Conservation (phyloP, 305 asterid species). For the Solanum aculeatissimum region DNA sequence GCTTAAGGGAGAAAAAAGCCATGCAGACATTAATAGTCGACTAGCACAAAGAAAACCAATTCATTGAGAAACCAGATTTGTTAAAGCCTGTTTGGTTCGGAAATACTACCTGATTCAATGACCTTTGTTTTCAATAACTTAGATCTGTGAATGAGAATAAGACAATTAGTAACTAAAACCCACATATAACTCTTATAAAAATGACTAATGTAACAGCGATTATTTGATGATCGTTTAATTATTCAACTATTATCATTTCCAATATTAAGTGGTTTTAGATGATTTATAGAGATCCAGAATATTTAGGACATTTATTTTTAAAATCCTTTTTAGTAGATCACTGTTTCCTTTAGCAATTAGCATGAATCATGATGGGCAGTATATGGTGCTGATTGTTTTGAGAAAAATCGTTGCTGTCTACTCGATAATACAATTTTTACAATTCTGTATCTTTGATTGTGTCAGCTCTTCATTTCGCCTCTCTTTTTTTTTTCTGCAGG, state of each 20-base stretch:
- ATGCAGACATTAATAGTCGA: neutral
- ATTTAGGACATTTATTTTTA: neutral
- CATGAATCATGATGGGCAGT: neutral
- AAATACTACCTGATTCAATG: neutral
- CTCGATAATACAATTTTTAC: neutral
- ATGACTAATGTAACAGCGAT: neutral
- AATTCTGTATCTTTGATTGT: neutral
- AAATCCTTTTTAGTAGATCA: neutral
- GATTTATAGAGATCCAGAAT: neutral
- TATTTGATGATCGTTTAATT: neutral
- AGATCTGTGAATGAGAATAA: neutral
- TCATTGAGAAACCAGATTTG: neutral
- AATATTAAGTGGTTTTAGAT: neutral
- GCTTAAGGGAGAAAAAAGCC: neutral
- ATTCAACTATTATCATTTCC: neutral
- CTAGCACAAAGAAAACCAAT: neutral
- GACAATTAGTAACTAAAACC: neutral
- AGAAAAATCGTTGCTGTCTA: neutral
- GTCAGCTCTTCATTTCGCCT: neutral
- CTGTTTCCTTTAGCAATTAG: neutral
- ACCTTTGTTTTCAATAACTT: neutral
- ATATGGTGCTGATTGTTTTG: neutral
- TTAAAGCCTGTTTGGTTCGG: neutral
- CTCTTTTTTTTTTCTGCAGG: slow-evolving; percentile 25
- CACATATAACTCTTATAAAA: neutral